Evolutionary conservation across 108 stramenopile species (phyloP).

Genomic region (Pseudonitzschia pungens): DNA sequence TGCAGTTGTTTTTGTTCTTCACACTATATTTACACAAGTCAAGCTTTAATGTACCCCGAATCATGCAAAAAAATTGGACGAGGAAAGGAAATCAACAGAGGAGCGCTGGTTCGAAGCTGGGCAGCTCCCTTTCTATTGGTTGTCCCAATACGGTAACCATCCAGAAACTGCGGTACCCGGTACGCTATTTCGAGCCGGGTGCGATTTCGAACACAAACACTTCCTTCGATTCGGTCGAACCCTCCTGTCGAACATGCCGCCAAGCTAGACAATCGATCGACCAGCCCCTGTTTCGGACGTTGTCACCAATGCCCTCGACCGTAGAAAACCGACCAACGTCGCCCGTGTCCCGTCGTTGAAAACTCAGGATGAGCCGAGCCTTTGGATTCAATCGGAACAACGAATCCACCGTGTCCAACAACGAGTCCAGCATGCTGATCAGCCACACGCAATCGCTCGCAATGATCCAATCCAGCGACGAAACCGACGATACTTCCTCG

Average conservation of each 20-base stretch:
- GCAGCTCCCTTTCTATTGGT: too few species aligned
- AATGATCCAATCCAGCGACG: slow-evolving; percentile 55
- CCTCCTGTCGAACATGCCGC: slow-evolving; percentile 35
- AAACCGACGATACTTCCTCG: slow-evolving; percentile 37
- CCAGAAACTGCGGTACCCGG: too few species aligned
- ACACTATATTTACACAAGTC: too few species aligned
- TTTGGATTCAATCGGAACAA: slow-evolving; percentile 36
- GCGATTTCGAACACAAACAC: slow-evolving; percentile 52
- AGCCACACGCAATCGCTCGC: slow-evolving; percentile 73
- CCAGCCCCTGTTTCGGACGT: slow-evolving; percentile 52
- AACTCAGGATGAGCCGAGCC: slow-evolving; percentile 56
- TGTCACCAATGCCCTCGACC: slow-evolving; percentile 43
- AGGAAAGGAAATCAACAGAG: too few species aligned
- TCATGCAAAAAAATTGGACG: too few species aligned
- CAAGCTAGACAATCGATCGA: slow-evolving; percentile 62
- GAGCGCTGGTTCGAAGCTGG: too few species aligned
- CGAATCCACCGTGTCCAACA: slow-evolving; percentile 51
- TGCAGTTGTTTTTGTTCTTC: too few species aligned
- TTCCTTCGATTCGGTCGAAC: slow-evolving; percentile 29
- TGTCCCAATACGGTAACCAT: too few species aligned
- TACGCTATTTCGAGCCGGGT: not conserved
- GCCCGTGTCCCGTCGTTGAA: slow-evolving; percentile 54
- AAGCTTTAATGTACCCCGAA: too few species aligned
- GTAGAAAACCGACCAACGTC: slow-evolving; percentile 52
- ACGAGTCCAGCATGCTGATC: slow-evolving; percentile 55